These are phyloP conservation scores for Wallemia hederae DNA, from an alignment of 1,284 basidiomycete genomes.

Conservation along the genomic window DNA sequence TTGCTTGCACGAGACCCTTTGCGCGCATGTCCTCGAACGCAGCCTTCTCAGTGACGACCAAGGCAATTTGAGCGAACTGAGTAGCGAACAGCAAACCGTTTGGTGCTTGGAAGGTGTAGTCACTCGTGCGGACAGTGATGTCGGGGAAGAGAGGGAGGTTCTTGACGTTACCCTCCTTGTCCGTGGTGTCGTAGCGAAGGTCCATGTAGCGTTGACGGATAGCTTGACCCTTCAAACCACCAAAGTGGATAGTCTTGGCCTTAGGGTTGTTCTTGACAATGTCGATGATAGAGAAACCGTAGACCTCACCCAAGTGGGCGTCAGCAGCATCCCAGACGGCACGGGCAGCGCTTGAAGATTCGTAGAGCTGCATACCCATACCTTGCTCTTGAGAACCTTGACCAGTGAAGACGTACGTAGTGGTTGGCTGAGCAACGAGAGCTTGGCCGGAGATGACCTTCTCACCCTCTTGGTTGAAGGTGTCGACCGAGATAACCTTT, in stretches of 20 bases:
- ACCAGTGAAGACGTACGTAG: slow-evolving; percentile 92
- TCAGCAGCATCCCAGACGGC: slow-evolving; percentile 95
- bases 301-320: slow-evolving; percentile 65
- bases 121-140: slow-evolving; percentile 46
- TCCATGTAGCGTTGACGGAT: slow-evolving; percentile 97
- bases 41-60: slow-evolving; percentile 89
- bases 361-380: slow-evolving; percentile 99
- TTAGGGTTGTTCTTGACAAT: slow-evolving; percentile 95
- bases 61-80: slow-evolving; percentile 90
- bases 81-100: slow-evolving; percentile 85
- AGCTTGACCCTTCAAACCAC: slow-evolving; percentile 91
- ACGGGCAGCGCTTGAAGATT: slow-evolving; percentile 64
- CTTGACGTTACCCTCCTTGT: slow-evolving; percentile 78
- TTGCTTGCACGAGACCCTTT: slow-evolving; percentile 72
- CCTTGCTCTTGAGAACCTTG: slow-evolving; percentile 94
- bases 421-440: slow-evolving; percentile 70
- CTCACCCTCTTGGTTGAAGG: slow-evolving; percentile 53
- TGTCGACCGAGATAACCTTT: slow-evolving; percentile 71
- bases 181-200: slow-evolving; percentile 89
- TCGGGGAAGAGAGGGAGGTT: slow-evolving; percentile 53
- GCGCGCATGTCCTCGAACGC: slow-evolving; percentile 94
- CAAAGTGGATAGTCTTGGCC: slow-evolving; percentile 93
- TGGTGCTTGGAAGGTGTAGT: slow-evolving; percentile 91
- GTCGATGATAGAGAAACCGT: slow-evolving; percentile 93
- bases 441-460: slow-evolving; percentile 77